phyloP scores from a whole-genome alignment of 257 asterid species.

The Ligustrum vulgare region DNA sequence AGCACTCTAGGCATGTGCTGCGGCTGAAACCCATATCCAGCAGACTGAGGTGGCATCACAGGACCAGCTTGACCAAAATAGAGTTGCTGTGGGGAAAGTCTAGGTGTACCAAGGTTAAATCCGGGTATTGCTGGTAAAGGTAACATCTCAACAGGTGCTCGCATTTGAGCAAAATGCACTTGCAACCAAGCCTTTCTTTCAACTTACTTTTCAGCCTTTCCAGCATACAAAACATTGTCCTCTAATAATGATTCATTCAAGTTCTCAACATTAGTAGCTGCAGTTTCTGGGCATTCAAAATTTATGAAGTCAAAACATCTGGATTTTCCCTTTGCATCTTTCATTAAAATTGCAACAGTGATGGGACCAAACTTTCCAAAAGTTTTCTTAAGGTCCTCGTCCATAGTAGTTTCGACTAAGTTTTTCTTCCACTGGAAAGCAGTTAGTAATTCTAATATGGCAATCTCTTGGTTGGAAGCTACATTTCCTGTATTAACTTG shows the following conservation, averaged over 20 bases:
- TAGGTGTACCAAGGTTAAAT: slow-evolving; percentile 45
- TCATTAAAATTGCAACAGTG: slow-evolving; percentile 72
- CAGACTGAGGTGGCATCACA: slow-evolving; percentile 55
- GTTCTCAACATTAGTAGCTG: slow-evolving; percentile 61
- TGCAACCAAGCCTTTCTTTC: slow-evolving; percentile 72
- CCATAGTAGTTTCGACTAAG: slow-evolving; percentile 42
- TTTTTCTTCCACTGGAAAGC: too few species aligned
- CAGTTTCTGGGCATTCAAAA: slow-evolving; percentile 52
- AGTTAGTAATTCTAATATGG: too few species aligned
- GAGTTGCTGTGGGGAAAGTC: slow-evolving; percentile 54
- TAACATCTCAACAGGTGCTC: slow-evolving; percentile 49
- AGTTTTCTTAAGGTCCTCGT: slow-evolving; percentile 45
- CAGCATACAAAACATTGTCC: slow-evolving; percentile 63
- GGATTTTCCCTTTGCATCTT: slow-evolving; percentile 57
- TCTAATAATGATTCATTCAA: slow-evolving; percentile 49
- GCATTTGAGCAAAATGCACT: slow-evolving; percentile 61
- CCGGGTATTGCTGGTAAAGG: slow-evolving; percentile 54
- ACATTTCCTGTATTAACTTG: too few species aligned
- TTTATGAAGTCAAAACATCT: slow-evolving; percentile 77
- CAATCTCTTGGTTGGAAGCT: too few species aligned
- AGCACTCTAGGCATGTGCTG: slow-evolving; percentile 63
- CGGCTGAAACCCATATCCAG: slow-evolving; percentile 64
- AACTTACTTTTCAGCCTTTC: slow-evolving; percentile 77
- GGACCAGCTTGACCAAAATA: slow-evolving; percentile 68
- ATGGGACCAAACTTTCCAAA: slow-evolving; percentile 60